Conservation (phyloP, 305 asterid genomes). For the Solanum chacoense region DNA sequence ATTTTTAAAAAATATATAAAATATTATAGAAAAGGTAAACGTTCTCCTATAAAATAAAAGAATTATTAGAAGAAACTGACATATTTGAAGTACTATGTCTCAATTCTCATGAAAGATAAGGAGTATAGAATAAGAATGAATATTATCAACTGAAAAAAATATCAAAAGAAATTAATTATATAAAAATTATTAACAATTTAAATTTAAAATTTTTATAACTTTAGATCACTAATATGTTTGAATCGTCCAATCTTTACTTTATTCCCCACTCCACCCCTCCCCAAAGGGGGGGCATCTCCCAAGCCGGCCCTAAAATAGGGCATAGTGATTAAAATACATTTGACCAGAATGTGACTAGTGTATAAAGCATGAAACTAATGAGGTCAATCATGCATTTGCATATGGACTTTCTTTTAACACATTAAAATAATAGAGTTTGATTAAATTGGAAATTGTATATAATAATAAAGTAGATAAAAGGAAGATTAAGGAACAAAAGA, state of each 20-base stretch:
- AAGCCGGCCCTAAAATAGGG: neutral
- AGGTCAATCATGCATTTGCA: neutral
- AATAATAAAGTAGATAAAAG: neutral
- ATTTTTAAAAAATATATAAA: too few relatives aligned
- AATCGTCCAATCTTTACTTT: neutral
- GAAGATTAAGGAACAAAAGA: constrained; percentile 18
- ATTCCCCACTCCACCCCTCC: neutral
- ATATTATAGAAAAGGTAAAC: neutral
- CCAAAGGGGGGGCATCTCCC: neutral
- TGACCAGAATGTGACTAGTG: neutral
- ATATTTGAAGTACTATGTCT: neutral
- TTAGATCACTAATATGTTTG: neutral
- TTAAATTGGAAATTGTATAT: neutral
- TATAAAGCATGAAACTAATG: neutral
- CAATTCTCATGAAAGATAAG: neutral
- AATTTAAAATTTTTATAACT: too few relatives aligned
- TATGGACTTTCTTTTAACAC: neutral
- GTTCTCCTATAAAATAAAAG: neutral
- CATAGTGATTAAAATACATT: neutral
- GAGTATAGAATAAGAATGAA: too few relatives aligned
- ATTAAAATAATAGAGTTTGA: neutral
- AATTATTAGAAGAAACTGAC: too few relatives aligned
- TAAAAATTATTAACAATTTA: too few relatives aligned
- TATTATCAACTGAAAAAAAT: too few relatives aligned
- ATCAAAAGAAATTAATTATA: too few relatives aligned